Evolutionary conservation across 2,329 filamentous ascomycete genomes (phyloP), one percentile per base, ranked within the genome.

Genomic region (Clonostachys rosea): DNA sequence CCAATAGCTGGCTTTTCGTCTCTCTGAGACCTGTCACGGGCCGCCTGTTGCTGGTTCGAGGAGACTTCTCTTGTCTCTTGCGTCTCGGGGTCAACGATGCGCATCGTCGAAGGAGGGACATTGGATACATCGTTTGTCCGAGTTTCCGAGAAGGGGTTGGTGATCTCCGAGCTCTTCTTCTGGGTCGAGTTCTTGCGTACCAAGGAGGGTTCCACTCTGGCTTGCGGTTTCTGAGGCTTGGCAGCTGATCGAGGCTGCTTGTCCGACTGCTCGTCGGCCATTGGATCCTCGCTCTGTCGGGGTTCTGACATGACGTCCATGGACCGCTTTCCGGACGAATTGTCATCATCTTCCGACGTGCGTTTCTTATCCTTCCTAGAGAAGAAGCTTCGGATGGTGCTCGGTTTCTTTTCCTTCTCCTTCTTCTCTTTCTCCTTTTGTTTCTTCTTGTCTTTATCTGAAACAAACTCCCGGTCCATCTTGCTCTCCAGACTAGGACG

Each of bases 401-500:
- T 75, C 2, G 76, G 66, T 55, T 80, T 80, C 64, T 79, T 81
- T 11, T 82, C 78, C 67, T 91, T 92, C 48, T 90, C 86, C 45
- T 89, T 75, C 56, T 83, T 84, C 51, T 11, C 12, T 17, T 91
- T 87, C 51, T 78, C 76, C 61, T 89, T 79, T 56, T 83, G 91
- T 64, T 82, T 85, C 62, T 84, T 89, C 66, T 87, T 86, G 43
- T 92, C 87, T 64, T 88, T 67, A 40, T 91, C 87, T 5, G 80
- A 75, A 34, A 79, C 70, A 34, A 76, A 68, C 43, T 72, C 65
- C 46, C 66, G 71, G 20, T 81, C 78, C 45, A 70, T 46, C 68
- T 87, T 91, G 49, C 78, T 83, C 52, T 96, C 91, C 42, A 95
- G 72, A 61, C 89, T 95, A 44, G 79, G 73, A 44, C 81, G 75